Percentiles rank a stretch among this genome's conserved stretches.
Evolutionary conservation across 495 filamentous ascomycete species (phyloP).

Genomic region (Entonaema liquescens): DNA sequence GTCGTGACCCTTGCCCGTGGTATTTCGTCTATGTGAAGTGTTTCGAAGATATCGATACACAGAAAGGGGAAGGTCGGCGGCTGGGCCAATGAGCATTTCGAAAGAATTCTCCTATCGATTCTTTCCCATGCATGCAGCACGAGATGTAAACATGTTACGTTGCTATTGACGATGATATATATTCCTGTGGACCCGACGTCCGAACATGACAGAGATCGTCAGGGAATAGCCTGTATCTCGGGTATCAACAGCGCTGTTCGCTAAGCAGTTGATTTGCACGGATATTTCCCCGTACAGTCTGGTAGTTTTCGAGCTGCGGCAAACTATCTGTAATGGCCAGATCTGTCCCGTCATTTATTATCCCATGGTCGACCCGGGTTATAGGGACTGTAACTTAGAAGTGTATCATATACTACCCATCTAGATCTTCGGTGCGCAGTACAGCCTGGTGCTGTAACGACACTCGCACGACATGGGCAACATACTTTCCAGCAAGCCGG

Average conservation of each 20-base stretch:
- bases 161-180: constrained; percentile 39
- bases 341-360: constrained; percentile 14
- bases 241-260: constrained; percentile 20
- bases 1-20: constrained; percentile 19
- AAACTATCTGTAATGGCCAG: constrained; percentile 7
- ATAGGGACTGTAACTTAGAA: constrained; percentile 12
- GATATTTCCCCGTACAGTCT: constrained; percentile 21
- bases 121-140: constrained; percentile 23
- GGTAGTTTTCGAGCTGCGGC: constrained; percentile 3
- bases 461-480: constrained; percentile 32
- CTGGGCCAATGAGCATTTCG: constrained; percentile 20
- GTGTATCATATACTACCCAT: neutral
- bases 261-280: constrained; percentile 21
- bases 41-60: constrained; percentile 33
- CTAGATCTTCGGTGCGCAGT: constrained; percentile 1
- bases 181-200: constrained; percentile 26
- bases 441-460: constrained; percentile 19
- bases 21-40: constrained; percentile 4
- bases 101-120: constrained; percentile 15
- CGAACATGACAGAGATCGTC: constrained; percentile 31
- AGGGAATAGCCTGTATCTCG: constrained; percentile 34
- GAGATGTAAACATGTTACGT: constrained; percentile 28
- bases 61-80: constrained; percentile 27
- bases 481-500: constrained; percentile 9
- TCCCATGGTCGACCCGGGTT: constrained; percentile 19